Percentiles rank a stretch among this genome's conserved stretches.
These are phyloP conservation scores for Quercus alba DNA, from an alignment of 306 rosid species.

Conservation along the genomic window DNA sequence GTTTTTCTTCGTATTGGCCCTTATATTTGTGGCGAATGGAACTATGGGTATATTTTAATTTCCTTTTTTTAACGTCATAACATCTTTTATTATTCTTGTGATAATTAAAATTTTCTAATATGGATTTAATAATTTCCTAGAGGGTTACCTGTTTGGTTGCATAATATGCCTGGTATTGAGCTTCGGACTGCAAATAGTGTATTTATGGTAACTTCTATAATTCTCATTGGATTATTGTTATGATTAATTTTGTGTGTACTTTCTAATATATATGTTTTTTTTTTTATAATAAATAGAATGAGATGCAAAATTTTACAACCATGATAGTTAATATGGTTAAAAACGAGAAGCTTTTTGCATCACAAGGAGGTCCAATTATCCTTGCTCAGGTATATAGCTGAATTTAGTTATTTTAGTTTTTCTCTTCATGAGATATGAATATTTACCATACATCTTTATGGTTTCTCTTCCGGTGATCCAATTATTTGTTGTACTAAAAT, in stretches of 20 bases:
- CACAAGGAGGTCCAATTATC: constrained; percentile 57
- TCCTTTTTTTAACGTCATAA: not conserved
- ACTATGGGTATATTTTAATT: constrained; percentile 38
- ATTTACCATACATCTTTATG: no score
- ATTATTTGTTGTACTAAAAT: not conserved
- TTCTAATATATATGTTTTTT: no score
- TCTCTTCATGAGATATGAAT: no score
- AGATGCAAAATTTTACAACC: constrained; percentile 55
- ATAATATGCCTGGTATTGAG: constrained; percentile 48
- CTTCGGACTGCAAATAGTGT: constrained; percentile 41
- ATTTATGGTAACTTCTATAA: constrained; percentile 33
- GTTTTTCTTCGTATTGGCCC: constrained; percentile 68
- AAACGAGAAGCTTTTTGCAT: constrained; percentile 53
- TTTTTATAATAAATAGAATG: constrained; percentile 21
- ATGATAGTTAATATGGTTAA: constrained; percentile 46
- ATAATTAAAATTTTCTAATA: not conserved
- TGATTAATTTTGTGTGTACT: not conserved
- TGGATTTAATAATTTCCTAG: constrained; percentile 2
- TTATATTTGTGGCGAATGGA: constrained; percentile 62
- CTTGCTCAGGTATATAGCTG: constrained; percentile 36
- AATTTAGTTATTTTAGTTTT: no score
- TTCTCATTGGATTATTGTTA: not conserved
- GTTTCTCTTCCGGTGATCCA: not conserved
- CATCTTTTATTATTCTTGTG: not conserved
- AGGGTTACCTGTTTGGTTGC: constrained; percentile 60